Evolutionary conservation across 1,139 yeast genomes (phyloP), one percentile per base, ranked within the genome.

Genomic region (Debaryomyces psychrophilus): DNA sequence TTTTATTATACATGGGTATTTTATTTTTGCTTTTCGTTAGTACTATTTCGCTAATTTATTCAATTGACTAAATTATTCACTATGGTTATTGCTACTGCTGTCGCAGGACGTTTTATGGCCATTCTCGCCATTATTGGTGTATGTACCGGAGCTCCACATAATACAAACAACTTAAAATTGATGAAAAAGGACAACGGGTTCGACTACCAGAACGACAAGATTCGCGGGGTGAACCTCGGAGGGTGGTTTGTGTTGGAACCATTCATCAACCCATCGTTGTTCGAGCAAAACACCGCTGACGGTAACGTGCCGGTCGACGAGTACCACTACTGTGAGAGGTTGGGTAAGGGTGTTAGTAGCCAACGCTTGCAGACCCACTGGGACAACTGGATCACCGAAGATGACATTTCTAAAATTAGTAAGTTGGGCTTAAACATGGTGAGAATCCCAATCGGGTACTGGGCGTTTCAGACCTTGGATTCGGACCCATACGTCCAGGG

Each of bases 161-260:
- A 33, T 9, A 25, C 41, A 5, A 29, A 29, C 17, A 38, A 38
- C 11, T 7, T 28, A 17, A 27, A 46, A 25, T 38, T 45, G 37
- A 35, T 31, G 11, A 48, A 45, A 31, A 45, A 47, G 35, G 44
- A 38, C 9, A 36, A 34, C 33, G 46, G 57, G 20, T 74, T 75
- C 67, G 81, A 82, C 64, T 85, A 83, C 60, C 62, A 65, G 41
- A 67, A 62, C 31, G 76, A 76, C 34, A 81, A 77, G 50, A 75
- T 88, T 23, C 69, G 82, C 37, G 97, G 97, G 51, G 90, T 90
- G 44, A 90, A 89, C 60, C 70, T 90, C 27, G 97, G 97, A 43
- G 97, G 97, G 17, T 90, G 97, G 97, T 78, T 90, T 52, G 89
- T 90, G 1, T 69, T 90, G 40, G 97, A 90, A 68, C 68, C 93